Base-by-base conservation (phyloP, 768 basidiomycete species). In the Pisolithus sp. region DNA sequence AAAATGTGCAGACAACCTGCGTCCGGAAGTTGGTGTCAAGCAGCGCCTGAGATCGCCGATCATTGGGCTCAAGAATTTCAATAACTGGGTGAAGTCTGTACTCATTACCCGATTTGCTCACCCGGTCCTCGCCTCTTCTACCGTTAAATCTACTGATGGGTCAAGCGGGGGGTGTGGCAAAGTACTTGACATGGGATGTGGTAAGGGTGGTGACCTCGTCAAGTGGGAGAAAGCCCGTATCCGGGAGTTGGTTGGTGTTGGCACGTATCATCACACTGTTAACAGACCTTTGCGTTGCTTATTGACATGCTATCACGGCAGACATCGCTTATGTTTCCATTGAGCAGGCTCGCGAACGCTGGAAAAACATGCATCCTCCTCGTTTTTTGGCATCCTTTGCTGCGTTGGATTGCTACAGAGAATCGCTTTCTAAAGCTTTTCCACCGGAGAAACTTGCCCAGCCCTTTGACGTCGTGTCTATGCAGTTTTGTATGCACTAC, bases 401-500 rank as follows among this genome's bases (percentile, higher is more conserved):
- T 50, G 80, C 92, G 13, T 68, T 94, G 26, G 96, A 99, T 67
- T 97, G 94, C 68, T 99, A 90, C 64, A 75, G 79, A 10, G 76
- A 86, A 56, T 73, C 86, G 3, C 73, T 98, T 37, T 75, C 80
- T 17, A 79, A 79, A 46, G 83, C 75, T n/a, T 79, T 97, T 46
- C 69, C 84, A 4, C 79, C 79, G 1, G 74, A 76, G 17, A 71
- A 76, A 54, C 76, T 90, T 23, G 72, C 71, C 0, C 75, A 77
- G 28, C 85, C 85, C 5, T 96, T 96, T 63, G 96, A 98, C 62
- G 90, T 93, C 51, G 93, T 98, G 5, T 90, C 92, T 2, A 91
- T 97, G 92, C 96, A 99, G 65, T 99, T 99, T 67, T 98, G 96
- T 69, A 97, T 99, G 90, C 96, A 99, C 67, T 98, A 99, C 63